Evolutionary conservation across 202 grass and related monocot genomes (phyloP).

Genomic region (Eragrostis tef): DNA sequence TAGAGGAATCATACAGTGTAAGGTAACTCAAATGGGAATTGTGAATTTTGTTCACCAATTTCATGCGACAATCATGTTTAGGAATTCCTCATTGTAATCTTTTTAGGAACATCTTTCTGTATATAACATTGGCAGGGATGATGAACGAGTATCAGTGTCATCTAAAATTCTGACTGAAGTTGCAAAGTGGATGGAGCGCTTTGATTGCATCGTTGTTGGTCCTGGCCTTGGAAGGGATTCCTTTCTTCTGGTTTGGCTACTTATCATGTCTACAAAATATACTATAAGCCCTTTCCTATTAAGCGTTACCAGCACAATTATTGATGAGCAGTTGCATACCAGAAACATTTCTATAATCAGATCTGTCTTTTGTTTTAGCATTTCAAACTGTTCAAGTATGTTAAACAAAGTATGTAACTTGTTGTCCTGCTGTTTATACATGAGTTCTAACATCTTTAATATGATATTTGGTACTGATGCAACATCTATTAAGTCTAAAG

Average conservation of each 20-base stretch:
- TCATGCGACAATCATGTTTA: neutral
- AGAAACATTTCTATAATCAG: conserved; percentile 3
- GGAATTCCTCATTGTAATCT: neutral
- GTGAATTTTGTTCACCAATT: neutral
- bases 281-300: neutral
- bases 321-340: conserved; percentile 1
- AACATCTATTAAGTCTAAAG: neutral
- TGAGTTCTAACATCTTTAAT: neutral
- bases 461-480: neutral
- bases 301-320: neutral
- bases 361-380: conserved; percentile 18
- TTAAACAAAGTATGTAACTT: neutral
- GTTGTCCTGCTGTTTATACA: neutral
- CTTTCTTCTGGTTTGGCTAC: conserved; percentile 81
- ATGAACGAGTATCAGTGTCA: conserved; percentile 66
- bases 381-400: neutral
- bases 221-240: conserved; percentile 89
- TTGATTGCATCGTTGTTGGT: conserved; percentile 95
- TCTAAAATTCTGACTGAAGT: conserved; percentile 79
- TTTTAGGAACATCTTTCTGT: neutral
- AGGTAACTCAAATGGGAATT: conserved; percentile 58
- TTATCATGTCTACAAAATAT: conserved; percentile 18
- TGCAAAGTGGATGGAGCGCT: conserved; percentile 84
- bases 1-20: conserved; percentile 91
- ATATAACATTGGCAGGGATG: conserved; percentile 55